These are phyloP conservation scores for Alternaria postmessia DNA, from an alignment of 2,329 filamentous ascomycete species.

Conservation along the genomic window DNA sequence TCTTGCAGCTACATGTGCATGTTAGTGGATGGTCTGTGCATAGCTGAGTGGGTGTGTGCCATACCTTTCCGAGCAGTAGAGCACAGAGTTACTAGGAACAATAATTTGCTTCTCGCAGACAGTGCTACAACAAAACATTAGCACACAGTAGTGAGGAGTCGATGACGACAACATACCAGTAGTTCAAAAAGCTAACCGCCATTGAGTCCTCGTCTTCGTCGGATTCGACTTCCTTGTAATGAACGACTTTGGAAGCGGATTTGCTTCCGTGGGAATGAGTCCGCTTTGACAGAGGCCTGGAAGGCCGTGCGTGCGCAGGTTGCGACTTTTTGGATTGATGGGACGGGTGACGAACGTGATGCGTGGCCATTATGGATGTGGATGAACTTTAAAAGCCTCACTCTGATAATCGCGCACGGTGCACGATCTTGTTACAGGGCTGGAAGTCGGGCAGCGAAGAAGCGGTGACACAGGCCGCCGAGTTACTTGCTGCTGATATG, in stretches of 20 bases:
- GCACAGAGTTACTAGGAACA: slow-evolving; percentile 65
- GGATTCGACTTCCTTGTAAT: slow-evolving; percentile 35
- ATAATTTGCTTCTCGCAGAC: slow-evolving; percentile 73
- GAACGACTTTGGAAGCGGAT: slow-evolving; percentile 32
- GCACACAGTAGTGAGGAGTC: slow-evolving; percentile 5
- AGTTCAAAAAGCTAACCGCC: slow-evolving; percentile 62
- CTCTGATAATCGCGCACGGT: slow-evolving; percentile 42
- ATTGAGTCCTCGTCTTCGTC: slow-evolving; percentile 59
- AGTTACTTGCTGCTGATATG: slow-evolving; percentile 44
- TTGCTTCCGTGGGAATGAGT: slow-evolving; percentile 43
- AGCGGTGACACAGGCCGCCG: slow-evolving; percentile 50
- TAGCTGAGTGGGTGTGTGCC: slow-evolving; percentile 25
- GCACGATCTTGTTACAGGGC: slow-evolving; percentile 39
- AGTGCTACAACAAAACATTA: slow-evolving; percentile 55
- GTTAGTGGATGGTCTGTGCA: slow-evolving; percentile 22
- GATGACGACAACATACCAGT: slow-evolving; percentile 54
- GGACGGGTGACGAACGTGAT: slow-evolving; percentile 46
- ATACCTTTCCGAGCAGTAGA: slow-evolving; percentile 72
- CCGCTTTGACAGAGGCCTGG: slow-evolving; percentile 47
- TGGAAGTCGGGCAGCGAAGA: slow-evolving; percentile 35
- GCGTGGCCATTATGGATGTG: slow-evolving; percentile 44
- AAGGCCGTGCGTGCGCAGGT: slow-evolving; percentile 45
- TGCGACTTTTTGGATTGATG: slow-evolving; percentile 47
- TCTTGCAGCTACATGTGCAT: slow-evolving; percentile 52
- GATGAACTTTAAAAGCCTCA: slow-evolving; percentile 49